Evolutionary conservation across 495 filamentous ascomycete species (phyloP), one percentile per base, ranked within the genome.

Genomic region (Acidomyces sp.): DNA sequence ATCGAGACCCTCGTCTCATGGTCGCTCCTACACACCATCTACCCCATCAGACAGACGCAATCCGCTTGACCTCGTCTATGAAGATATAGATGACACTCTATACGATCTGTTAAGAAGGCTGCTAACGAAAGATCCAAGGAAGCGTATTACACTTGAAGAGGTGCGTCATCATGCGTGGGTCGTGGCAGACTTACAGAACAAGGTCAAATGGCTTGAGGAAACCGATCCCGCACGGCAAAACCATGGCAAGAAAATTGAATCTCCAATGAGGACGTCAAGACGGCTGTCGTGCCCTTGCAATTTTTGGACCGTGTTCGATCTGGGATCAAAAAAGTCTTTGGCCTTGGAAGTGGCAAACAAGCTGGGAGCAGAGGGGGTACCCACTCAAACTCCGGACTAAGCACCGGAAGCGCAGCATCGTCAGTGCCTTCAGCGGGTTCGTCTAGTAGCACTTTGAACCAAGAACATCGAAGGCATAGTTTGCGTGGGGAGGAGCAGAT

Each of bases 111-210:
- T 99, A 15, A 71, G 69, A 32, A 75, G 80, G 35, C 72, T 99
- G 56, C 69, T 99, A 36, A 78, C 72, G 45, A 96, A 95, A 63
- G 80, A 96, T 54, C 90, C 88, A 0, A 65, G 78, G 23, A 77
- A 85, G 58, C 73, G 90, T 33, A 94, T 99, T 47, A 78, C 78
- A 2, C 62, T 99, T 34, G 80, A 78, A 46, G 88, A 95, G 52
- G 88, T 95, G 50, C 96, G 96, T 56, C 82, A 80, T 40, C 90
- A 99, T 53, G 79, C 82, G n/a, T 99, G 90, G 86, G 79, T 94
- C 24, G 67, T 87, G n/a, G 59, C 76, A 32, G 88, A 78, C 30
- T 72, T 99, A 32, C 62, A 70, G 22, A 78, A 93, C 48, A 73
- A 78, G 30, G 63, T 71, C 17, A 62, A 66, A 2, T 99, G 90